Evolutionary conservation across 768 basidiomycete species (phyloP).

Genomic region (Mycena floridula): DNA sequence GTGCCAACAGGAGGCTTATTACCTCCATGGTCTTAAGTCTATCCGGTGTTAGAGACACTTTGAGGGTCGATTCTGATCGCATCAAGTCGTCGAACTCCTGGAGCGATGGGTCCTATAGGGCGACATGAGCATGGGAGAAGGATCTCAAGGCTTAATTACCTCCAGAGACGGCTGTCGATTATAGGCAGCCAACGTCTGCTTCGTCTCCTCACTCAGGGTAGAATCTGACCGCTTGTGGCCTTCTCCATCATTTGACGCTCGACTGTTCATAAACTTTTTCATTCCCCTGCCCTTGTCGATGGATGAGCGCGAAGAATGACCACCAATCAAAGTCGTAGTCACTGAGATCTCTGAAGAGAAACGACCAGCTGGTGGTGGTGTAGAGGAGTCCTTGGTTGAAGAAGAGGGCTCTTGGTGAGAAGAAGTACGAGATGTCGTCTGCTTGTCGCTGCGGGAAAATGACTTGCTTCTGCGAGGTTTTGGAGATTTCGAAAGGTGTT

Average conservation of each 20-base stretch:
- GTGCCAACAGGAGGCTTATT: conserved; percentile 22
- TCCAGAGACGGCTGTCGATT: conserved; percentile 26
- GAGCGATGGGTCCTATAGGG: conserved; percentile 44
- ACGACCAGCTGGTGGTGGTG: conserved; percentile 25
- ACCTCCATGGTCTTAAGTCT: conserved; percentile 92
- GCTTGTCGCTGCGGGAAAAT: conserved; percentile 48
- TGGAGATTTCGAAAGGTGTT: conserved; percentile 52
- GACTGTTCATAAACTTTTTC: conserved; percentile 47
- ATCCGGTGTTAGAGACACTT: conserved; percentile 92
- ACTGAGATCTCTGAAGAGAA: conserved; percentile 33
- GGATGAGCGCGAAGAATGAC: conserved; percentile 40
- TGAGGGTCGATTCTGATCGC: conserved; percentile 87
- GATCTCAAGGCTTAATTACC: conserved; percentile 20
- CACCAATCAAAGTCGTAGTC: conserved; percentile 11
- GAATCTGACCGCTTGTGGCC: conserved; percentile 54
- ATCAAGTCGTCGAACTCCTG: conserved; percentile 93
- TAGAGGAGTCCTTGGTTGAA: conserved; percentile 25
- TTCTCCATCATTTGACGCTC: conserved; percentile 35
- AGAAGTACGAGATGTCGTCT: conserved; percentile 35
- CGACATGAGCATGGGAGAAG: neutral
- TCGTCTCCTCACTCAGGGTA: conserved; percentile 42
- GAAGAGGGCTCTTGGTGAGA: conserved; percentile 35
- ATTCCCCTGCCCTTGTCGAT: conserved; percentile 57
- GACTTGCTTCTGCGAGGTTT: conserved; percentile 66
- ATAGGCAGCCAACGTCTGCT: conserved; percentile 25